Percentiles rank a stretch among this genome's conserved stretches.
These are phyloP conservation scores for Aspergillus unguis DNA, from an alignment of 2,329 filamentous ascomycete species.

Conservation along the genomic window DNA sequence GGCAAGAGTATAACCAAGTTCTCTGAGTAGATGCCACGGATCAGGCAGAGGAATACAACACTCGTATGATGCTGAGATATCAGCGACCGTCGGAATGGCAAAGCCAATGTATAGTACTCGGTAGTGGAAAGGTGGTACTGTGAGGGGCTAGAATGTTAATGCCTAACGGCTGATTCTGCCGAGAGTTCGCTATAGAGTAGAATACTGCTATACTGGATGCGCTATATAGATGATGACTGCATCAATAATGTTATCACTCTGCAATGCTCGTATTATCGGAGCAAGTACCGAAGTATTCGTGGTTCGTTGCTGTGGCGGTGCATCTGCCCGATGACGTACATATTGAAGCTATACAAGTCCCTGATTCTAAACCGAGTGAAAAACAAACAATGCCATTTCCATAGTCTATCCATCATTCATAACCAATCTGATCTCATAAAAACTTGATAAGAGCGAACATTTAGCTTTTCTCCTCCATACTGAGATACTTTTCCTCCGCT, in stretches of 20 bases:
- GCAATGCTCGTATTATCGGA: too few species aligned
- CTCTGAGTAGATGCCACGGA: too few species aligned
- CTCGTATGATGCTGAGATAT: not conserved
- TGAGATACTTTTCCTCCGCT: constrained; percentile 68
- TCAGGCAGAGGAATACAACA: too few species aligned
- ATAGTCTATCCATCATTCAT: constrained; percentile 2
- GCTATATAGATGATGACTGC: not conserved
- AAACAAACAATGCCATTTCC: constrained; percentile 1
- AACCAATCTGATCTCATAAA: not conserved
- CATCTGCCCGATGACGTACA: constrained; percentile 6
- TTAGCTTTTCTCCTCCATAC: constrained; percentile 31
- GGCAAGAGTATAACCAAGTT: not conserved
- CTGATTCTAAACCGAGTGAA: not conserved
- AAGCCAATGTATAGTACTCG: not conserved
- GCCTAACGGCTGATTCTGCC: constrained; percentile 4
- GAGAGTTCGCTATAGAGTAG: not conserved
- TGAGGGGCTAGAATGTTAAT: constrained; percentile 6
- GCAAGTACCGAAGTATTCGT: not conserved
- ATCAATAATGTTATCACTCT: not conserved
- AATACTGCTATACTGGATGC: too few species aligned
- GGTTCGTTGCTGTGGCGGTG: constrained; percentile 4
- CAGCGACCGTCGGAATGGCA: not conserved
- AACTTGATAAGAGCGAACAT: not conserved
- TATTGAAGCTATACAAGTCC: constrained; percentile 8
- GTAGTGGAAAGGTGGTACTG: constrained; percentile 9